Base-by-base conservation (phyloP, 1,139 yeast species). In the Yamadazyma songkhlaensis region DNA sequence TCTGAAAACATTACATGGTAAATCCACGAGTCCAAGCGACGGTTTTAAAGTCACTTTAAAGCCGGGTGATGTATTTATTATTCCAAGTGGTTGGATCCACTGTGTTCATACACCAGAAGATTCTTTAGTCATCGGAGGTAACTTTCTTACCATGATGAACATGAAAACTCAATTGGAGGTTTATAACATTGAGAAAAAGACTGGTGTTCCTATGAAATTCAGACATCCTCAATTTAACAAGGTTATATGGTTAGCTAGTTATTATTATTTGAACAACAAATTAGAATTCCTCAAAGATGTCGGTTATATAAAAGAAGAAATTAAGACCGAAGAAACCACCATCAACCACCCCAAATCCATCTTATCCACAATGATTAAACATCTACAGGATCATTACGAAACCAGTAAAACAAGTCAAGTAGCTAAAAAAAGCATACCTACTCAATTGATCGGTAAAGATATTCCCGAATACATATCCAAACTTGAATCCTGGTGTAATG, bases 31-130 rank as follows among this genome's bases (percentile, higher is more conserved):
- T 13, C 66, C 75, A 1, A 42, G 53, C 6, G 62, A 64, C 17
- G 90, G 96, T 3, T 67, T 84, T 39, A 77, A 79, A 39, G 81
- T 85, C n/a, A 75, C 77, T 9, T 60, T 89, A 17, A 47, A 54
- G 0, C 70, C 77, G 1, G 95, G 95, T 0, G 96, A 89, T 54
- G 72, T 88, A 20, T 72, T 89, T 58, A 68, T 88, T 11, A 83
- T 89, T 11, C 96, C 97, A 2, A 80, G 95, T 36, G 96, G 96
- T 0, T 89, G 96, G 95, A 88, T 89, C 36, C 97, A 89, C 59
- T 83, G 94, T 0, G 97, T 89, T 0, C 79, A 80, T 51, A 88
- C 96, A 0, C 94, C 95, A 0, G 64, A 66, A 13, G 96, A 89
- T 53, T 79, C 95, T 0, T 62, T 88, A 2, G 89, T 89, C 2